Conservation (phyloP, 176 grass and related monocot species). For the Avena insularis region DNA sequence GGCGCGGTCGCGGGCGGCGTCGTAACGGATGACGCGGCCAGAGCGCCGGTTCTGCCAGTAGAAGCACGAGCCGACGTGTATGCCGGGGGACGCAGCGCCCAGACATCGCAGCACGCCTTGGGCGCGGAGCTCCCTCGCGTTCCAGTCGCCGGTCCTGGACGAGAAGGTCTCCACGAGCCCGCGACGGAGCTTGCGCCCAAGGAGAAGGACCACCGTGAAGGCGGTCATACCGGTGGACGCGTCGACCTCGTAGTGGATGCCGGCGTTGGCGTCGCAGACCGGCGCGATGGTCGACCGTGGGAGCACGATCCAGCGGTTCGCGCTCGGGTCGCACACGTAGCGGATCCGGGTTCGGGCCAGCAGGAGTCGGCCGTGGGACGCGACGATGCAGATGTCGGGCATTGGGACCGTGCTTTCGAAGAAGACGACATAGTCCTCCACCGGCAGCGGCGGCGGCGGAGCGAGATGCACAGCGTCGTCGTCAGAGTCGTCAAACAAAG, state of each 20-base stretch:
- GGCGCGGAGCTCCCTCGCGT: neutral
- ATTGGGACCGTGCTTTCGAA: constrained; percentile 26
- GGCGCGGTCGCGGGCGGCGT: neutral
- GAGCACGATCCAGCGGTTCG: constrained; percentile 37
- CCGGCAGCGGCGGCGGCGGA: neutral
- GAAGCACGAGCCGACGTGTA: constrained; percentile 19
- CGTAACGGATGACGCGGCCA: constrained; percentile 13
- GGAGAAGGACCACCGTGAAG: constrained; percentile 35
- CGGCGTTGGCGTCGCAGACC: neutral
- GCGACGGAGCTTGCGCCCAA: neutral
- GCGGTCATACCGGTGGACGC: neutral
- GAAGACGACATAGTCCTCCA: neutral
- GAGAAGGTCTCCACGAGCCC: constrained; percentile 31
- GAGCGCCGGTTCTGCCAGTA: constrained; percentile 21
- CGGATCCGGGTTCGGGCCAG: constrained; percentile 7
- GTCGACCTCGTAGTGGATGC: constrained; percentile 25
- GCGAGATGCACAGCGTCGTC: neutral
- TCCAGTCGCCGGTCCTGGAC: neutral
- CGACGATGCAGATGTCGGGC: constrained; percentile 16
- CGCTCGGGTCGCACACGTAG: constrained; percentile 31
- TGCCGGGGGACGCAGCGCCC: neutral
- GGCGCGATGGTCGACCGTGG: neutral
- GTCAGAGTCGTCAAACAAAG: neutral
- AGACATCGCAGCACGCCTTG: neutral
- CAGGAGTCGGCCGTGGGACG: constrained; percentile 27